These are phyloP conservation scores for Eucalyptus curtisii DNA, from an alignment of 345 rosid species.

Conservation along the genomic window DNA sequence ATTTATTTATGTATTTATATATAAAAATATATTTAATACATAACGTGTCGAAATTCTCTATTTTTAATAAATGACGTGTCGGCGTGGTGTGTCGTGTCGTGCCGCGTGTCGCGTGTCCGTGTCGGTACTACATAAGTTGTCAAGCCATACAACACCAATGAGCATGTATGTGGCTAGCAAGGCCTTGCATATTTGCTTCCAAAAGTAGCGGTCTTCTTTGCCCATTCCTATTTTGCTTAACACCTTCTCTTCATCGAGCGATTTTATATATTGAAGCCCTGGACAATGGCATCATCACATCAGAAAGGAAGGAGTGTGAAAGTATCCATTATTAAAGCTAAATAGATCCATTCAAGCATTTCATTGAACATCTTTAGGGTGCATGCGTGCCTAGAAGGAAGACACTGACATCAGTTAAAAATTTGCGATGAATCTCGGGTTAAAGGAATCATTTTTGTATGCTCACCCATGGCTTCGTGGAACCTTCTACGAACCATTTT, in stretches of 20 bases:
- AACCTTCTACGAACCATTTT: conserved; percentile 46
- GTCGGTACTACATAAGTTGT: no score
- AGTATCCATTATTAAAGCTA: background rate
- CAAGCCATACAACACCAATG: conserved; percentile 54
- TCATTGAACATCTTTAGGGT: conserved; percentile 3
- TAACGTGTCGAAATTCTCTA: no score
- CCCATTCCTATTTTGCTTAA: conserved; percentile 62
- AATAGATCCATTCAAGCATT: conserved; percentile 1
- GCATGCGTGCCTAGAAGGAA: no score
- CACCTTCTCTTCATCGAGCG: conserved; percentile 17
- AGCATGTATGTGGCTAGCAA: conserved; percentile 51
- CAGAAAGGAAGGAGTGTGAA: background rate
- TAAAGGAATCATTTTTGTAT: background rate
- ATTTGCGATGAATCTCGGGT: background rate
- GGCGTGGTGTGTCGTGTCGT: no score
- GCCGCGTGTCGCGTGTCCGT: no score
- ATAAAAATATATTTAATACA: no score
- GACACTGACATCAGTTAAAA: background rate
- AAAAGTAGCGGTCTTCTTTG: conserved; percentile 47
- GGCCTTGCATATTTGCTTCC: conserved; percentile 81
- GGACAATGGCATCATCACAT: no score
- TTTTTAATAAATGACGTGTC: no score
- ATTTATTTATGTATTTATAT: no score
- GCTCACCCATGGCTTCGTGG: conserved; percentile 42
- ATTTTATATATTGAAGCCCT: no score